Conservation (phyloP, 2,329 filamentous ascomycete genomes). For the Cladophialophora carrionii region DNA sequence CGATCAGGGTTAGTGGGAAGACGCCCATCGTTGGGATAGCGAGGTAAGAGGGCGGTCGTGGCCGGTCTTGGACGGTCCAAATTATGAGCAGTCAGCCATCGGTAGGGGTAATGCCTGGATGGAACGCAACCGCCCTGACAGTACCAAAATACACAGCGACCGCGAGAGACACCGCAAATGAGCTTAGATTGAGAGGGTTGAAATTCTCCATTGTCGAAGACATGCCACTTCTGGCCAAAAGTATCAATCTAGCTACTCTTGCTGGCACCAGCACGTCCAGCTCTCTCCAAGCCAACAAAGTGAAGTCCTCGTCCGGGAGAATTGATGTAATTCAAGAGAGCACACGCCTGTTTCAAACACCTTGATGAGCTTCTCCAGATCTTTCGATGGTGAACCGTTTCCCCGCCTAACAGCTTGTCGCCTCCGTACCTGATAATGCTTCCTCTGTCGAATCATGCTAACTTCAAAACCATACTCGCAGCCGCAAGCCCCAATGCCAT, state of each 20-base stretch:
- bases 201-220: slow-evolving; percentile 37
- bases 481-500: slow-evolving; percentile 28
- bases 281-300: slow-evolving; percentile 19
- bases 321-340: slow-evolving; percentile 29
- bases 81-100: too few species aligned
- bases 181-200: slow-evolving; percentile 33
- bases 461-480: slow-evolving; percentile 17
- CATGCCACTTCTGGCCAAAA: slow-evolving; percentile 12
- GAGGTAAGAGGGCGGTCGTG: too few species aligned
- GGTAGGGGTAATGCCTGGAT: too few species aligned
- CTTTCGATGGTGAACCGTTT: slow-evolving; percentile 23
- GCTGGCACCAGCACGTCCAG: slow-evolving; percentile 11
- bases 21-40: neutral
- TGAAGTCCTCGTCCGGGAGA: slow-evolving; percentile 24
- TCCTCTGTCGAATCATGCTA: slow-evolving; percentile 16
- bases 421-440: slow-evolving; percentile 31
- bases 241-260: slow-evolving; percentile 33
- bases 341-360: slow-evolving; percentile 15
- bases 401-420: slow-evolving; percentile 12
- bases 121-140: neutral
- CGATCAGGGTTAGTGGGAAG: neutral
- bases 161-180: neutral
- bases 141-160: neutral
- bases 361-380: slow-evolving; percentile 20
- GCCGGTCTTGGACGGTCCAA: too few species aligned